These are phyloP conservation scores for Bruguiera hainesii DNA, from an alignment of 441 rosid species.

Conservation along the genomic window DNA sequence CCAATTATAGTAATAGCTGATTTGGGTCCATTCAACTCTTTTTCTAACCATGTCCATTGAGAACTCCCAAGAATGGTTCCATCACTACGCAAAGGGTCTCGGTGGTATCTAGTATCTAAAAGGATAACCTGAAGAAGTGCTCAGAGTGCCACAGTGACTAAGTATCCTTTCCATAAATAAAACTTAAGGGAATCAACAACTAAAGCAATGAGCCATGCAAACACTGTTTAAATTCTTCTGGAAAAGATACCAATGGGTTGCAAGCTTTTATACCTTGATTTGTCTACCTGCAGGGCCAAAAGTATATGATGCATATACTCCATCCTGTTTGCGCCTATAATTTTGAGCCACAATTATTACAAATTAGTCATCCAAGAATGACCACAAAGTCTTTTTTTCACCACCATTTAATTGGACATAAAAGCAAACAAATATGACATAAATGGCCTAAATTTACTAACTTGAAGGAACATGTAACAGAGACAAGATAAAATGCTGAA, in stretches of 20 bases:
- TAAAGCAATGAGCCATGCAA: neutral
- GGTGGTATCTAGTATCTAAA: conserved; percentile 77
- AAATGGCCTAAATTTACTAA: neutral
- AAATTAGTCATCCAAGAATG: neutral
- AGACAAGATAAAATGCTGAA: neutral
- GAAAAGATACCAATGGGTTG: neutral
- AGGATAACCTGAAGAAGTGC: conserved; percentile 56
- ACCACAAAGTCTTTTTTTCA: neutral
- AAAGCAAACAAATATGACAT: neutral
- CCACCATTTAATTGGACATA: neutral
- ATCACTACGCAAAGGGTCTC: conserved; percentile 70
- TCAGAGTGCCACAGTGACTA: neutral
- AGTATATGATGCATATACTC: conserved; percentile 71
- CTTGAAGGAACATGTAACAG: neutral
- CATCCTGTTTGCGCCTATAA: conserved; percentile 75
- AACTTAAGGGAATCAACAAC: neutral
- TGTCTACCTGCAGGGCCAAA: conserved; percentile 58
- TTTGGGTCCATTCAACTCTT: conserved; percentile 54
- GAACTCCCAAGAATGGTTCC: conserved; percentile 63
- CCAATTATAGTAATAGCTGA: conserved; percentile 70
- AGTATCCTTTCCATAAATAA: neutral
- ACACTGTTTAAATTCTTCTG: neutral
- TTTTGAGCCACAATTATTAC: conserved; percentile 14
- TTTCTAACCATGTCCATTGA: conserved; percentile 77
- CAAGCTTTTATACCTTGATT: conserved; percentile 51